Conservation (phyloP, 768 basidiomycete genomes). For the Boletus bicolor region DNA sequence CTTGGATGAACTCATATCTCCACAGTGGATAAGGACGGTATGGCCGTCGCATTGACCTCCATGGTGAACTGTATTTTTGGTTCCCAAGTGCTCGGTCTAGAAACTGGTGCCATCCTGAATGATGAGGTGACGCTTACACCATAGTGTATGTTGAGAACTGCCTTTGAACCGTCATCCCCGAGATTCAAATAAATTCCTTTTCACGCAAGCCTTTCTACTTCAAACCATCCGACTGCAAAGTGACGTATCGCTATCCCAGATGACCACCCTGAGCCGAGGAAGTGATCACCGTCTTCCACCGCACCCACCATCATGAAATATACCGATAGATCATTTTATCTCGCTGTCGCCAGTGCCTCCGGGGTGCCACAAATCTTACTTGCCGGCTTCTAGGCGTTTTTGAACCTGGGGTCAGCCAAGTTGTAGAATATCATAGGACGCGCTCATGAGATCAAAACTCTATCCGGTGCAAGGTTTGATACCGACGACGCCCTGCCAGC, state of each 20-base stretch:
- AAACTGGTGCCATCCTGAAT: conserved; percentile 84
- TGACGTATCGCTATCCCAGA: conserved; percentile 38
- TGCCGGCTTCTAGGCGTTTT: conserved; percentile 70
- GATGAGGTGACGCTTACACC: conserved; percentile 55
- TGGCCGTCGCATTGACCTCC: conserved; percentile 80
- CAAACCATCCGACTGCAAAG: not conserved
- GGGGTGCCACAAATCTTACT: conserved; percentile 86
- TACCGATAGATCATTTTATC: conserved; percentile 64
- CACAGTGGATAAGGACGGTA: conserved; percentile 74
- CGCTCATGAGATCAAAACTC: conserved; percentile 58
- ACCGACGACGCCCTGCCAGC: conserved; percentile 58
- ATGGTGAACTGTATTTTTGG: conserved; percentile 90
- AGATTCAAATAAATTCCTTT: conserved; percentile 79
- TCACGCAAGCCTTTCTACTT: conserved; percentile 52
- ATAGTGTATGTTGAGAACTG: not conserved
- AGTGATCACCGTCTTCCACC: conserved; percentile 86
- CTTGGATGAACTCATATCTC: conserved; percentile 46
- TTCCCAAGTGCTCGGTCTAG: conserved; percentile 76
- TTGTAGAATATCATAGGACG: conserved; percentile 68
- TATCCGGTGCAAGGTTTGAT: conserved; percentile 56
- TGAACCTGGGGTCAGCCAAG: conserved; percentile 65
- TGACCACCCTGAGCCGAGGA: conserved; percentile 84
- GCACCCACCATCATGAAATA: conserved; percentile 77
- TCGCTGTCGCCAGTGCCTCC: conserved; percentile 68
- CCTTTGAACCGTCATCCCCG: conserved; percentile 48